Evolutionary conservation across 208 protist genomes (phyloP), one percentile per base, ranked within the genome.

Genomic region (Novymonas esmeraldas): DNA sequence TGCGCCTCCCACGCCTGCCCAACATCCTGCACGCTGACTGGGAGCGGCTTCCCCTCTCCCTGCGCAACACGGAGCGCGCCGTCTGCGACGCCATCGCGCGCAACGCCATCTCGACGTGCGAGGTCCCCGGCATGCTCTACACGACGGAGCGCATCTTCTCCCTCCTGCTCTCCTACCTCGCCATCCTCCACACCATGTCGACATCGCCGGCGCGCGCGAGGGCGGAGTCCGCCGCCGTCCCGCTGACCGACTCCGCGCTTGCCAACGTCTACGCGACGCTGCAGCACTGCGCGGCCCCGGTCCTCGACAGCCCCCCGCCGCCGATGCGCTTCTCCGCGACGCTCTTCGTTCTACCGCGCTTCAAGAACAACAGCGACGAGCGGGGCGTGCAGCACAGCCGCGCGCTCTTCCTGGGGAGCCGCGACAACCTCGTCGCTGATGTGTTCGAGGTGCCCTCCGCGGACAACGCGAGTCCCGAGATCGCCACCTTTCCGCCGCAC

Each of bases 51-150:
- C 78, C 83, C 18, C 36, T 63, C 29, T 52, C 69, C 34, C 56
- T 87, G 44, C 83, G 77, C 28, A 89, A 83, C 70, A 70, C 61
- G 18, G 81, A 87, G 57, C 68, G 81, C 7, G 69, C 68, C 1
- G 70, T 84, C 51, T 81, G 76, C 64, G 73, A 72, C 11, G 46
- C 68, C 11, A 41, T 82, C 22, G 54, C 62, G 20, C 34, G 18
- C 18, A 44, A 68, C 24, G 26, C 20, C 46, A 18, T 46, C 13
- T 22, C 50, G 5, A 63, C 58, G 14, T 33, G 18, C 0, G 31
- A 62, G 34, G 26, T 33, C 14, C 60, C 60, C 3, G 60, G 44
- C 5, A 67, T 57, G 60, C 52, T 67, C 24, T 74, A 49, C 44
- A 18, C 68, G 26, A 67, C 34, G 20, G 60, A 68, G 24, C 52